Conservation (phyloP, 148 eudicot genomes). For the Rhododendron williamsianum region DNA sequence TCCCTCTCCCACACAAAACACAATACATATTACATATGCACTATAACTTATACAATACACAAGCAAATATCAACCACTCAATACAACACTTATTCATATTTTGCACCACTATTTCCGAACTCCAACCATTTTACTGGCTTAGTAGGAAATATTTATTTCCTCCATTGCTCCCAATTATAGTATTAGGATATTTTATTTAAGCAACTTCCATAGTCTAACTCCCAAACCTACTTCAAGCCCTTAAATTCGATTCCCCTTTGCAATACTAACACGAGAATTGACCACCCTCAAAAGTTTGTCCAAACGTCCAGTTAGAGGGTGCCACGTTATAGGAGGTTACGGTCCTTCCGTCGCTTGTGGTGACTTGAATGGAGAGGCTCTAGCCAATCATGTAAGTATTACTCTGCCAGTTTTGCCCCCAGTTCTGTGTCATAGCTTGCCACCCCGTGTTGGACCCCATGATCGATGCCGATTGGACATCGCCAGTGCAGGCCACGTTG, state of each 20-base stretch:
- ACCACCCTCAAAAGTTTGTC: conserved; percentile 28
- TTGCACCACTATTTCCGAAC: neutral
- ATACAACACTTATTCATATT: too few relatives aligned
- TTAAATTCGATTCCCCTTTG: neutral
- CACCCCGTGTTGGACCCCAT: conserved; percentile 27
- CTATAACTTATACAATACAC: neutral
- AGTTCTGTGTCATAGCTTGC: conserved; percentile 29
- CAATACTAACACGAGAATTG: conserved; percentile 12
- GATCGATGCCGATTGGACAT: conserved; percentile 24
- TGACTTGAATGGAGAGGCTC: conserved; percentile 21
- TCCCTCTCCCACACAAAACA: neutral
- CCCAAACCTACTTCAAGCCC: neutral
- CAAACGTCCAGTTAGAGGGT: conserved; percentile 29
- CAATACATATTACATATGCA: neutral
- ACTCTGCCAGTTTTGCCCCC: conserved; percentile 39
- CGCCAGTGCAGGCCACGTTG: conserved; percentile 34
- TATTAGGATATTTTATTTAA: too few relatives aligned
- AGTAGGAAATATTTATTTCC: too few relatives aligned
- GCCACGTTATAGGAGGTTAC: conserved; percentile 24
- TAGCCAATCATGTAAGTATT: conserved; percentile 24
- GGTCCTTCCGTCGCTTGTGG: conserved; percentile 28
- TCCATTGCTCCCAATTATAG: neutral
- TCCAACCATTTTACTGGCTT: neutral
- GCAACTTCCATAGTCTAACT: neutral
- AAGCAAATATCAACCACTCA: neutral